Evolutionary conservation across 148 eudicot genomes (phyloP).

Genomic region (Chenopodium album): DNA sequence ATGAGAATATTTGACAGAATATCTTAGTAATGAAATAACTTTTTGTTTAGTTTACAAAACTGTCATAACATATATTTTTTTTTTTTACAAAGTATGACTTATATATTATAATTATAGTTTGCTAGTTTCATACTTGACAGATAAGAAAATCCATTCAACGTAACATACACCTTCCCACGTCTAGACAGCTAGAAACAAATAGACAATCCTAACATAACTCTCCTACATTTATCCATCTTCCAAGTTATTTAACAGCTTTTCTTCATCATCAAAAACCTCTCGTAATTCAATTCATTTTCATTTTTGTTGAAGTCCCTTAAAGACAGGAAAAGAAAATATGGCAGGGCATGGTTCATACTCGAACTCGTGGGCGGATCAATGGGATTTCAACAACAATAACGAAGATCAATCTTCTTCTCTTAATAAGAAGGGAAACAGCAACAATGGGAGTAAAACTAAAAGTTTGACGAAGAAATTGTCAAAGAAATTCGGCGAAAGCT

Average conservation of each 20-base stretch:
- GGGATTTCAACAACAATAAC: conserved; percentile 29
- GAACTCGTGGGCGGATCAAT: conserved; percentile 52
- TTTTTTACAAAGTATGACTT: background rate
- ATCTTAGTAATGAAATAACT: background rate
- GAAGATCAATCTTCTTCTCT: conserved; percentile 19
- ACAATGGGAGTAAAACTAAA: conserved; percentile 16
- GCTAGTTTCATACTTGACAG: background rate
- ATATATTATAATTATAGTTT: background rate
- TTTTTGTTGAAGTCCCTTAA: too few relatives aligned
- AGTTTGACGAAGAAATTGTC: conserved; percentile 35
- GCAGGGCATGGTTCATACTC: conserved; percentile 19
- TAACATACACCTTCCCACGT: conserved; percentile 9
- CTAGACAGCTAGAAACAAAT: background rate
- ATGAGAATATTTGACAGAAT: background rate
- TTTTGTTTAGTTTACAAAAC: too few relatives aligned
- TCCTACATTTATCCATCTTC: background rate
- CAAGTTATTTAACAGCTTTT: background rate
- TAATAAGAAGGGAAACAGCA: conserved; percentile 10
- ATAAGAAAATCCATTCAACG: background rate
- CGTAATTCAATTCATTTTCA: background rate
- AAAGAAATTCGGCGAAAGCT: conserved; percentile 32
- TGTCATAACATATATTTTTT: too few relatives aligned
- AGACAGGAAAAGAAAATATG: background rate
- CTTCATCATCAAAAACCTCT: background rate
- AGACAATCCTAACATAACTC: background rate